These are phyloP conservation scores for Fusarium graminum DNA, from an alignment of 2,329 filamentous ascomycete genomes.

Conservation along the genomic window DNA sequence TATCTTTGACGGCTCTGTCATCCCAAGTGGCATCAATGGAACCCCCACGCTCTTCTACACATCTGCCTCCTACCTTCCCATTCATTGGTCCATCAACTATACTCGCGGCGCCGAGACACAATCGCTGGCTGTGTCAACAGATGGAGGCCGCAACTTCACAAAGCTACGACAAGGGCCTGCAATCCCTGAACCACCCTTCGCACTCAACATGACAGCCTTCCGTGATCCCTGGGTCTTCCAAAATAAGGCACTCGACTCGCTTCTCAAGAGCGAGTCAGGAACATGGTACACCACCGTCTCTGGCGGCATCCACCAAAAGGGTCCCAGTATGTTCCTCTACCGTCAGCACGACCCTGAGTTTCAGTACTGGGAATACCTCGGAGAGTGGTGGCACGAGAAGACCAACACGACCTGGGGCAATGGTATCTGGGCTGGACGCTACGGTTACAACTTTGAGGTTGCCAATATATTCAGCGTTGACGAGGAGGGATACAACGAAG, in stretches of 20 bases:
- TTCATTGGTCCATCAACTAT: conserved; percentile 61
- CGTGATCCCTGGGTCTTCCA: conserved; percentile 46
- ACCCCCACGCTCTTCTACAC: conserved; percentile 61
- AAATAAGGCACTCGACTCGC: conserved; percentile 35
- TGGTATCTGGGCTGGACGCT: conserved; percentile 54
- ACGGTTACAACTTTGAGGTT: conserved; percentile 62
- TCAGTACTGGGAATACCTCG: conserved; percentile 46
- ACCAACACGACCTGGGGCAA: conserved; percentile 54
- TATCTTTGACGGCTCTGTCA: conserved; percentile 61
- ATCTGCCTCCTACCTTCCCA: conserved; percentile 59
- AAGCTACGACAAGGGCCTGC: conserved; percentile 42
- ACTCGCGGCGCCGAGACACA: conserved; percentile 62
- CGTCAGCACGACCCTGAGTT: conserved; percentile 44
- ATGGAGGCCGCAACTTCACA: conserved; percentile 49
- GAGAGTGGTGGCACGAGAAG: conserved; percentile 54
- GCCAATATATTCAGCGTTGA: conserved; percentile 58
- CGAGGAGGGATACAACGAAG: conserved; percentile 54
- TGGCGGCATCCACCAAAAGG: conserved; percentile 41
- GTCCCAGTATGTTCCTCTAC: conserved; percentile 43
- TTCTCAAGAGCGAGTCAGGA: conserved; percentile 35
- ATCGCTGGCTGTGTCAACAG: conserved; percentile 58
- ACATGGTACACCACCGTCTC: conserved; percentile 45
- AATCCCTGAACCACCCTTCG: conserved; percentile 39
- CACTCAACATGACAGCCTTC: conserved; percentile 45
- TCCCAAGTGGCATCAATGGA: conserved; percentile 58